Evolutionary conservation across 1,284 basidiomycete species (phyloP).

Genomic region (Agroathelia rolfsii): DNA sequence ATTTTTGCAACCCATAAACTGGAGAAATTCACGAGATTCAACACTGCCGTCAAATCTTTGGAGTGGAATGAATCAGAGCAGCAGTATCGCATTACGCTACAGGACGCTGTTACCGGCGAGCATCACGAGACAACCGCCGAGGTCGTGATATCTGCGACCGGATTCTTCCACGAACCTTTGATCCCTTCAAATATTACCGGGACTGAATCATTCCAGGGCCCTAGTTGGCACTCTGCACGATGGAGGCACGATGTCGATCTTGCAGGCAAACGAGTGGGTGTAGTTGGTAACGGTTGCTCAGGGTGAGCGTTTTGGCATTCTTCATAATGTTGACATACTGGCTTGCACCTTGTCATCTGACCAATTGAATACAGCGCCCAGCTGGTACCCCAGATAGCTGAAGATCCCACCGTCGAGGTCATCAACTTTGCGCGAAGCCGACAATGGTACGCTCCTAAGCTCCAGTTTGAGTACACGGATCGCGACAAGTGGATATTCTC

Average conservation of each 20-base stretch:
- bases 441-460: slow-evolving; percentile 33
- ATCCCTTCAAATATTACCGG: slow-evolving; percentile 27
- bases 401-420: slow-evolving; percentile 28
- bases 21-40: slow-evolving; percentile 29
- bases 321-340: slow-evolving; percentile 9
- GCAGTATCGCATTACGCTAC: slow-evolving; percentile 28
- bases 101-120: slow-evolving; percentile 16
- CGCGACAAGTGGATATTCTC: slow-evolving; percentile 39
- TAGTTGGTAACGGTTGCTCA: slow-evolving; percentile 44
- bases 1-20: slow-evolving; percentile 35
- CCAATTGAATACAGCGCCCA: slow-evolving; percentile 28
- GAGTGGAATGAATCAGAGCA: slow-evolving; percentile 34
- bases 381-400: slow-evolving; percentile 32
- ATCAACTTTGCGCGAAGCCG: slow-evolving; percentile 37
- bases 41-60: slow-evolving; percentile 29
- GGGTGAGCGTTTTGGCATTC: slow-evolving; percentile 15
- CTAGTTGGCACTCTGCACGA: slow-evolving; percentile 34
- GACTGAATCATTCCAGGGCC: slow-evolving; percentile 30
- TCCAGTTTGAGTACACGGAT: slow-evolving; percentile 30
- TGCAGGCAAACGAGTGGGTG: slow-evolving; percentile 31
- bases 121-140: slow-evolving; percentile 8
- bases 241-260: slow-evolving; percentile 33
- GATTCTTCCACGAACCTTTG: slow-evolving; percentile 2
- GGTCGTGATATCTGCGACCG: slow-evolving; percentile 14
- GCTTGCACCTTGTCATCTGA: no score